A percentile compares a stretch with the other conserved stretches of the same genome.
Evolutionary conservation across 805 yeast species (phyloP).

Genomic region (Pichia sporocuriosa): DNA sequence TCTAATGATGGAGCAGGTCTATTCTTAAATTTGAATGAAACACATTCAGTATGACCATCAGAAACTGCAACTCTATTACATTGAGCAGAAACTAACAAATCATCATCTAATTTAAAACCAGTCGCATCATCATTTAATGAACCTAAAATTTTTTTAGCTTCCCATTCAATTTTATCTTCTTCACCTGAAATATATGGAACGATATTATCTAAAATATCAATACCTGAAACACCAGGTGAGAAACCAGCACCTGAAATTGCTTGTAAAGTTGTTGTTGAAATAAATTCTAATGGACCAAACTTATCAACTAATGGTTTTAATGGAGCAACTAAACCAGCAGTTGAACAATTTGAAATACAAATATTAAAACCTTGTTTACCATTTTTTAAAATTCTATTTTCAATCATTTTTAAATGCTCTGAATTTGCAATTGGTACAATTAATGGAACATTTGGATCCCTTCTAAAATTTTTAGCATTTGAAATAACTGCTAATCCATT

Average conservation of each 20-base stretch:
- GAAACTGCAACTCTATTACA: slow-evolving; percentile 96
- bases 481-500: slow-evolving; percentile 82
- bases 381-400: slow-evolving; percentile 45
- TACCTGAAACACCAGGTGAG: slow-evolving; percentile 95
- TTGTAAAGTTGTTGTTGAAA: slow-evolving; percentile 88
- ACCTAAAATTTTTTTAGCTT: slow-evolving; percentile 91
- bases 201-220: slow-evolving; percentile 89
- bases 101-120: slow-evolving; percentile 56
- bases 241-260: slow-evolving; percentile 98
- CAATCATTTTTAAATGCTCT: slow-evolving; percentile 75
- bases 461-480: slow-evolving; percentile 94
- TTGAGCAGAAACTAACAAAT: slow-evolving; percentile 86
- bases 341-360: slow-evolving; percentile 96
- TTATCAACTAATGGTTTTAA: slow-evolving; percentile 84
- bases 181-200: slow-evolving; percentile 95
- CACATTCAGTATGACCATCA: slow-evolving; percentile 97
- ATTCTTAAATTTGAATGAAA: slow-evolving; percentile 74
- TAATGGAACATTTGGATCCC: slow-evolving; percentile 80
- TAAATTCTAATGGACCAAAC: slow-evolving; percentile 84
- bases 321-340: slow-evolving; percentile 97
- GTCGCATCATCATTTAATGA: slow-evolving; percentile 42
- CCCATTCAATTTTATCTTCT: slow-evolving; percentile 98
- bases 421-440: slow-evolving; percentile 94
- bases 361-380: slow-evolving; percentile 79
- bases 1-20: slow-evolving; percentile 83